Evolutionary conservation across 805 yeast species (phyloP), one percentile per base, ranked within the genome.

Genomic region (Wickerhamomyces hampshirensis): DNA sequence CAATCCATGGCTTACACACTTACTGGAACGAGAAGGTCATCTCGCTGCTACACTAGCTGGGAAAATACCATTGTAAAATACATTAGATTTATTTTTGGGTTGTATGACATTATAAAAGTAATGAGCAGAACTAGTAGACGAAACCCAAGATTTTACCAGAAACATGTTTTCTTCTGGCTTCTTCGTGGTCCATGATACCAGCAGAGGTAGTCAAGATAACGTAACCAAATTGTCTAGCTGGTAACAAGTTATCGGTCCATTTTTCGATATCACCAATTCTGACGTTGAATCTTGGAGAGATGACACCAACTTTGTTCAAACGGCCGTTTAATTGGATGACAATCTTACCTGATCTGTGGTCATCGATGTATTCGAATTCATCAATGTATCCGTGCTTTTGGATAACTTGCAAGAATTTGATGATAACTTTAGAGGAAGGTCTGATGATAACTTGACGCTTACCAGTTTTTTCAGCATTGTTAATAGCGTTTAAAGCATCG

Each of bases 111-210:
- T 18, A 15, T 23, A 9, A 28, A 33, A 21, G 24, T 21, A 21
- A 21, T 11, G n/a, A 21, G 24, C 24, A 21, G 10, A 24, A 19
- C 34, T 84, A 88, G 84, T 88, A 88, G 54, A 89, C 96, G 76
- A 85, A 89, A 66, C 97, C 98, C 65, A 89, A 82, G 71, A 89
- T 84, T 81, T 89, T 89, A 72, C 98, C 98, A 58, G 96, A 87
- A 59, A 89, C 97, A 77, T 89, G 97, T 87, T 89, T 91, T 82
- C 97, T 84, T 82, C 95, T 86, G 63, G 98, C 98, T 78, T 89
- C 97, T 79, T 91, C 97, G 77, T 89, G 98, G 80, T 91, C 97
- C 95, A 89, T 87, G 62, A 89, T 89, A 77, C 98, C 98, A 62
- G 97, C 96, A 62, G 97, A 91, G 60, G 98, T 89, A 73, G 98